Evolutionary conservation across 2,329 filamentous ascomycete species (phyloP).

Genomic region (Chaetomium sp.): DNA sequence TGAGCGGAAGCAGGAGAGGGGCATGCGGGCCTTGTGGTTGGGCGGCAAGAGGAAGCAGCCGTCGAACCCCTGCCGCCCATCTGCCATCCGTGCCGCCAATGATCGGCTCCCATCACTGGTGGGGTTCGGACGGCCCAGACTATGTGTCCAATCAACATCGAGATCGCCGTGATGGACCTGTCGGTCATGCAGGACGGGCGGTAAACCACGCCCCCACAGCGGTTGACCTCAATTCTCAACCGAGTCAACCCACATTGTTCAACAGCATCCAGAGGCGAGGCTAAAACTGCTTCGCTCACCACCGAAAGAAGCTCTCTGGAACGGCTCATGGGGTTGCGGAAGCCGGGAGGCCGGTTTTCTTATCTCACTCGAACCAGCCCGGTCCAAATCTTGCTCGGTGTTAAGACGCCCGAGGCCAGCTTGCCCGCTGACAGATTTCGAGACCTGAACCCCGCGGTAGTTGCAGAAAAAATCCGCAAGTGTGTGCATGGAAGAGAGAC

Average conservation of each 20-base stretch:
- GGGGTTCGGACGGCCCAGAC: conserved; percentile 8
- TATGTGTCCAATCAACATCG: conserved; percentile 20
- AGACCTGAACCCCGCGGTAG: too few relatives aligned
- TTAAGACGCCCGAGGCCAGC: too few relatives aligned
- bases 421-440: too few relatives aligned
- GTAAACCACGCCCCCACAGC: conserved; percentile 22
- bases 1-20: conserved; percentile 8
- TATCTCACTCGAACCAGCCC: too few relatives aligned
- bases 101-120: conserved; percentile 16
- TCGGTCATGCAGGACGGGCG: conserved; percentile 24
- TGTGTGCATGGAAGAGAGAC: too few relatives aligned
- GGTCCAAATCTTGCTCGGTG: too few relatives aligned
- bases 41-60: conserved; percentile 19
- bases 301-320: too few relatives aligned
- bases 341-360: too few relatives aligned
- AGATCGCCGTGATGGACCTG: conserved; percentile 24
- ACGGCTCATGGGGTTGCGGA: too few relatives aligned
- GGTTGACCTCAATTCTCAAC: conserved; percentile 8
- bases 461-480: too few relatives aligned
- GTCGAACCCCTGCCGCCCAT: conserved; percentile 16
- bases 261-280: not conserved
- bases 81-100: conserved; percentile 20
- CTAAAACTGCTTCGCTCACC: too few relatives aligned
- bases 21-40: conserved; percentile 20
- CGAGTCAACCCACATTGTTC: not conserved